Base-by-base conservation (phyloP, 129 eudicot species). In the Chrysanthemum makinoi region DNA sequence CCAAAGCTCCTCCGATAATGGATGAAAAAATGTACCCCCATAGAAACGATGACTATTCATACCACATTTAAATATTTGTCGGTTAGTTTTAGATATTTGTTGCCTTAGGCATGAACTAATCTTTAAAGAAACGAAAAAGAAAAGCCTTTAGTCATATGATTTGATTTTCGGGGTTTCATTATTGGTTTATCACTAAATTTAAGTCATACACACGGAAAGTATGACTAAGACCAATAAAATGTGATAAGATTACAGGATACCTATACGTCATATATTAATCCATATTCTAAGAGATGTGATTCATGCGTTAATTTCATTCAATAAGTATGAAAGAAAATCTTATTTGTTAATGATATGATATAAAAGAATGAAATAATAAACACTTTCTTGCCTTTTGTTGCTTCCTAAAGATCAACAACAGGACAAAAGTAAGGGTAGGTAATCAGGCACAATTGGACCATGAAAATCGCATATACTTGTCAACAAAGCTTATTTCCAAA, bases 1-100 rank as follows among this genome's bases (percentile, higher is more conserved):
- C 99, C 77, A 94, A 75, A 20, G 91, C 99, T 76, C 99, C 99
- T 74, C 99, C 97, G 17, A 94, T 78, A 6, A 87, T 85, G 9
- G 99, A 94, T 73, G 99, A 94, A 79, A 83, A 85, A 57, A 94
- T 90, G 80, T 94, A 94, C 74, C 99, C 99, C 99, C 99, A 94
- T 43, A 94, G 87, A 80, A 94, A 94, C 7, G 99, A 94, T 1
- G 99, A 94, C 99, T 92, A 76, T 33, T 18, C 73, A 64, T 53
- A 72, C 61, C 49, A 65, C 46, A 75, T 18, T 35, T 47, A 59
- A 9, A 68, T 3, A 53, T 77, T 17, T 63, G 39, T 18, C 14
- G 39, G 52, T 72, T 75, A 70, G 62, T 58, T 64, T 49, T 9
- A 12, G 4, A 28, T n/a, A 10, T 56, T 70, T 43, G 18, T 51